Evolutionary conservation across 1,284 basidiomycete species (phyloP).

Genomic region (Phellinidium pouzarii): DNA sequence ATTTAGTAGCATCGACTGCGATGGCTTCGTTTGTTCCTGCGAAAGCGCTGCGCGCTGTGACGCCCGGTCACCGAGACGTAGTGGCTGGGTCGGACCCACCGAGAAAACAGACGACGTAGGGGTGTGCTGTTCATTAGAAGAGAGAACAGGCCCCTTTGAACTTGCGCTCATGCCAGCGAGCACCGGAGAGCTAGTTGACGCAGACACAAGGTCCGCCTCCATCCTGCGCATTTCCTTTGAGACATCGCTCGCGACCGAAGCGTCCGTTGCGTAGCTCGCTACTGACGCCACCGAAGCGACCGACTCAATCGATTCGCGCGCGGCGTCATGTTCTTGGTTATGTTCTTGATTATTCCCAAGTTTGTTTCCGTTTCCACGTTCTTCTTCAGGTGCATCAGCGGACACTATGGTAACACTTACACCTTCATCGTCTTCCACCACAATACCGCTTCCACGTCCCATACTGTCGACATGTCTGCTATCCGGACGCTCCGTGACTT

Average conservation of each 20-base stretch:
- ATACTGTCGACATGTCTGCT: not conserved
- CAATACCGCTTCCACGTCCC: conserved; percentile 14
- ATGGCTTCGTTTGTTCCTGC: conserved; percentile 1
- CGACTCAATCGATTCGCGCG: conserved; percentile 11
- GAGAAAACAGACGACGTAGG: not conserved
- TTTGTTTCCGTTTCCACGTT: not conserved
- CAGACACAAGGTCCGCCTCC: conserved; percentile 10
- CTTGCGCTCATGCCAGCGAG: not conserved
- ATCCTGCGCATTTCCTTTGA: conserved; percentile 14
- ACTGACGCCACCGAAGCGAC: conserved; percentile 6
- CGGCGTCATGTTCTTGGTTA: not conserved
- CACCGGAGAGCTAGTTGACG: not conserved
- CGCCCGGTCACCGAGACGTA: conserved; percentile 8
- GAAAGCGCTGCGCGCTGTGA: not conserved
- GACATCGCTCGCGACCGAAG: conserved; percentile 8
- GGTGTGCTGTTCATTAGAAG: not conserved
- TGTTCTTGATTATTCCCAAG: not conserved
- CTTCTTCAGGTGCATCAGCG: conserved; percentile 1
- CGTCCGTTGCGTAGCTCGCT: conserved; percentile 3
- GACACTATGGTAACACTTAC: conserved; percentile 9
- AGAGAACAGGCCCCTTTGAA: not conserved
- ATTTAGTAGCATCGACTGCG: not conserved
- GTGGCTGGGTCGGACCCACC: conserved; percentile 8
- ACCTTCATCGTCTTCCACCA: conserved; percentile 16
- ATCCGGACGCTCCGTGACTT: not conserved